Conservation (phyloP, 2,329 filamentous ascomycete genomes). For the Aspergillus eucalypticola region DNA sequence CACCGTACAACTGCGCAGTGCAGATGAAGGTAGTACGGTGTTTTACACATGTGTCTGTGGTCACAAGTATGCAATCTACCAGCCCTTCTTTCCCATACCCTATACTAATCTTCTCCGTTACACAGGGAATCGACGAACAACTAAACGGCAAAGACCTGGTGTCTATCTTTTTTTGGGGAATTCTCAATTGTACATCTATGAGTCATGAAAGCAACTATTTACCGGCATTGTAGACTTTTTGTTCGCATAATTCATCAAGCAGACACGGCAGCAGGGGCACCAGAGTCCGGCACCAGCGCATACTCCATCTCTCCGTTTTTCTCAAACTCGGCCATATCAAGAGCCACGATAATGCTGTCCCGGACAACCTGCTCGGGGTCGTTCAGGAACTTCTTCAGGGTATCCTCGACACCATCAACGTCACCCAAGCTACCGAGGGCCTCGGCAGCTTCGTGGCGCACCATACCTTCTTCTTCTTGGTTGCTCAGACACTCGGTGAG, state of each 20-base stretch:
- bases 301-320: constrained; percentile 86
- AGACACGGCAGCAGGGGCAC: constrained; percentile 28
- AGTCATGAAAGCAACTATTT: constrained; percentile 20
- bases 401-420: constrained; percentile 88
- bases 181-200: constrained; percentile 28
- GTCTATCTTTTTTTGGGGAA: constrained; percentile 19
- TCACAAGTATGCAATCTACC: constrained; percentile 63
- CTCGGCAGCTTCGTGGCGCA: constrained; percentile 95
- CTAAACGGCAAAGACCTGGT: constrained; percentile 23
- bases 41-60: constrained; percentile 90
- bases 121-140: constrained; percentile 42
- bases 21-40: constrained; percentile 91
- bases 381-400: constrained; percentile 76
- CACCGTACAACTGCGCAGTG: constrained; percentile 81
- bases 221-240: constrained; percentile 18
- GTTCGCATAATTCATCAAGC: constrained; percentile 26
- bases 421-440: constrained; percentile 91
- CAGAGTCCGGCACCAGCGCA: constrained; percentile 74
- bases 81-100: not conserved
- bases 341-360: constrained; percentile 89
- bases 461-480: constrained; percentile 85
- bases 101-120: constrained; percentile 21
- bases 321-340: constrained; percentile 98
- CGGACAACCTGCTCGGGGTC: constrained; percentile 92
- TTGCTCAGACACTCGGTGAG: constrained; percentile 77